These are phyloP conservation scores for Neurospora sublineolata DNA, from an alignment of 495 filamentous ascomycete genomes.

Conservation along the genomic window DNA sequence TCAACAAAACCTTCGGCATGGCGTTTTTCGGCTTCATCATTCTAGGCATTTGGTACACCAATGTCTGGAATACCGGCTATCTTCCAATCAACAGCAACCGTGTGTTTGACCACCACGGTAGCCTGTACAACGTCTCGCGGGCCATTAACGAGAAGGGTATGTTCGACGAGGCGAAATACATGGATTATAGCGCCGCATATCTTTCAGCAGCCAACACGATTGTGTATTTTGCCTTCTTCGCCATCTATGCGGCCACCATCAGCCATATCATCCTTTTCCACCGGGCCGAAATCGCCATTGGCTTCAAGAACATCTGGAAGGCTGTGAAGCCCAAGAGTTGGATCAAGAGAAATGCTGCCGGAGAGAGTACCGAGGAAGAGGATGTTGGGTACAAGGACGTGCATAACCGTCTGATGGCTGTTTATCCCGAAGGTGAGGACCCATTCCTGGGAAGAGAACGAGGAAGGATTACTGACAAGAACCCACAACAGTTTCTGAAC, in stretches of 20 bases:
- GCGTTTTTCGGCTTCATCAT: constrained; percentile 21
- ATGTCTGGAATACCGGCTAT: constrained; percentile 28
- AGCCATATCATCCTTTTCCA: constrained; percentile 30
- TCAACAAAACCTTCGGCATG: constrained; percentile 28
- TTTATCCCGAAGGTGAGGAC: constrained; percentile 20
- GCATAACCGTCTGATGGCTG: constrained; percentile 31
- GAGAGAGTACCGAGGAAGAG: constrained; percentile 2
- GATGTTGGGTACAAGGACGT: constrained; percentile 15
- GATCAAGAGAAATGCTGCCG: not conserved
- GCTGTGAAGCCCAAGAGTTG: constrained; percentile 15
- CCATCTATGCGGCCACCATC: constrained; percentile 27
- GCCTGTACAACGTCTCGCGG: constrained; percentile 25
- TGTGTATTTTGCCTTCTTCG: constrained; percentile 31
- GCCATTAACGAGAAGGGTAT: constrained; percentile 25
- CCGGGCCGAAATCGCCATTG: constrained; percentile 27
- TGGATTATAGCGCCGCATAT: constrained; percentile 30
- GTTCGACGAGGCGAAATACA: constrained; percentile 26
- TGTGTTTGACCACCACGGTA: constrained; percentile 27
- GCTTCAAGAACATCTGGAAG: constrained; percentile 18
- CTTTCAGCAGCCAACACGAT: constrained; percentile 23
- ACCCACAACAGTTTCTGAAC: constrained; percentile 21
- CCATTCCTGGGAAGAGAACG: not conserved
- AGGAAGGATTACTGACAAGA: not conserved
- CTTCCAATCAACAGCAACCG: constrained; percentile 30
- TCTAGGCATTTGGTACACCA: constrained; percentile 26